These are phyloP conservation scores for Saccharomyces hybrid DNA, from an alignment of 1,139 yeast genomes.

Conservation along the genomic window DNA sequence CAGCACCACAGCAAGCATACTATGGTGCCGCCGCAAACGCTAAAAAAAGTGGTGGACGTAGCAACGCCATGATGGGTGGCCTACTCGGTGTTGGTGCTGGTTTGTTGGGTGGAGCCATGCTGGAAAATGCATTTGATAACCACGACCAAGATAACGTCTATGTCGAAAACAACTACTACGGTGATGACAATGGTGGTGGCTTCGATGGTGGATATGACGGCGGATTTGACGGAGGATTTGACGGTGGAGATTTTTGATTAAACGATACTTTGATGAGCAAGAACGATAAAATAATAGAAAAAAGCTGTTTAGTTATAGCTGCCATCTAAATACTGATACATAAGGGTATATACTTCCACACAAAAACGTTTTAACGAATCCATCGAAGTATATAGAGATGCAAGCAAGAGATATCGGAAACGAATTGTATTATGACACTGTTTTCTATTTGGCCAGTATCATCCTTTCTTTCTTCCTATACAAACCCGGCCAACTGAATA, in stretches of 20 bases:
- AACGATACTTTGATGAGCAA: neutral
- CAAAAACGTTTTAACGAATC: neutral
- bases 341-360: neutral
- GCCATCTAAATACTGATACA: neutral
- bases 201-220: slow-evolving; percentile 27
- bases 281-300: neutral
- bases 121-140: slow-evolving; percentile 33
- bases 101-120: slow-evolving; percentile 61
- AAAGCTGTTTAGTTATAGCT: neutral
- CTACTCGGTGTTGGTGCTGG: slow-evolving; percentile 79
- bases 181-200: slow-evolving; percentile 17
- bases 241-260: slow-evolving; percentile 10
- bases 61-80: slow-evolving; percentile 38
- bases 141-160: slow-evolving; percentile 11
- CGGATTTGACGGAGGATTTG: slow-evolving; percentile 22
- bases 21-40: slow-evolving; percentile 29
- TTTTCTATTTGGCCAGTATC: neutral
- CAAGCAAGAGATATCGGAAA: neutral
- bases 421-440: neutral
- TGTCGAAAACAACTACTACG: slow-evolving; percentile 31
- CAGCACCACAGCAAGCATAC: slow-evolving; percentile 15
- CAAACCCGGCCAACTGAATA: neutral
- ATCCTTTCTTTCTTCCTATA: neutral
- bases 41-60: slow-evolving; percentile 18
- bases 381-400: neutral